Percentiles rank a stretch among this genome's conserved stretches.
These are phyloP conservation scores for Coniosporium tulheliwenetii DNA, from an alignment of 2,329 filamentous ascomycete genomes.

Conservation along the genomic window DNA sequence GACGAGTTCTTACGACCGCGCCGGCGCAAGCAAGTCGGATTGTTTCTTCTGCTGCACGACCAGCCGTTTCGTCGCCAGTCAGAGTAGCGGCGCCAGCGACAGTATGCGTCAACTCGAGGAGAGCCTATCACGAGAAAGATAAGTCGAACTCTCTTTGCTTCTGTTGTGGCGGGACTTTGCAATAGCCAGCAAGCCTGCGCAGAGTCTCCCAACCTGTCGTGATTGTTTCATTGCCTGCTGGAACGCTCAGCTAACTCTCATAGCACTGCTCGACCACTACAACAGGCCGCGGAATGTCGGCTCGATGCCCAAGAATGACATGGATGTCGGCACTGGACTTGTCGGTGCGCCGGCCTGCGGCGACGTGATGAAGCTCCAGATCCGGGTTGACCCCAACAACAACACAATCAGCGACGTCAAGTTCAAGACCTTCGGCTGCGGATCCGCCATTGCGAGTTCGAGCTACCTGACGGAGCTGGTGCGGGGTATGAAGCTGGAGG, in stretches of 20 bases:
- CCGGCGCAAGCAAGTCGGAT: slow-evolving; percentile 37
- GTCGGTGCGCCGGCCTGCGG: slow-evolving; percentile 83
- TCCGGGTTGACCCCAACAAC: slow-evolving; percentile 74
- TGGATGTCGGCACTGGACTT: slow-evolving; percentile 77
- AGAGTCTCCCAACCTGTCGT: background rate
- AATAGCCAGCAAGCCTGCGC: background rate
- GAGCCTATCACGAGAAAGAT: slow-evolving; percentile 53
- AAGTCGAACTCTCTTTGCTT: slow-evolving; percentile 16
- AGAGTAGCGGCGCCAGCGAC: slow-evolving; percentile 26
- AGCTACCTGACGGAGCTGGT: slow-evolving; percentile 93
- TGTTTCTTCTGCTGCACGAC: slow-evolving; percentile 31
- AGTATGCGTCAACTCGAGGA: slow-evolving; percentile 20
- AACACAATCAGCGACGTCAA: slow-evolving; percentile 88
- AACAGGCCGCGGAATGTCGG: slow-evolving; percentile 65
- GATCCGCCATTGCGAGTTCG: slow-evolving; percentile 83
- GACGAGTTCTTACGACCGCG: slow-evolving; percentile 36
- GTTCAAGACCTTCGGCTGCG: slow-evolving; percentile 97
- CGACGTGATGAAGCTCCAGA: slow-evolving; percentile 90
- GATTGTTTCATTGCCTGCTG: slow-evolving; percentile 3
- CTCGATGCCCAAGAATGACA: slow-evolving; percentile 62
- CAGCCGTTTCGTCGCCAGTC: slow-evolving; percentile 31
- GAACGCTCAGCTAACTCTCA: slow-evolving; percentile 21
- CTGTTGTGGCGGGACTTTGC: background rate
- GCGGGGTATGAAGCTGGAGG: slow-evolving; percentile 88
- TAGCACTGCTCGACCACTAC: slow-evolving; percentile 60